Percentiles rank a stretch among this genome's conserved stretches.
phyloP scores from a whole-genome alignment of 2,329 filamentous ascomycete genomes.

The Podosphaera aphanis region DNA sequence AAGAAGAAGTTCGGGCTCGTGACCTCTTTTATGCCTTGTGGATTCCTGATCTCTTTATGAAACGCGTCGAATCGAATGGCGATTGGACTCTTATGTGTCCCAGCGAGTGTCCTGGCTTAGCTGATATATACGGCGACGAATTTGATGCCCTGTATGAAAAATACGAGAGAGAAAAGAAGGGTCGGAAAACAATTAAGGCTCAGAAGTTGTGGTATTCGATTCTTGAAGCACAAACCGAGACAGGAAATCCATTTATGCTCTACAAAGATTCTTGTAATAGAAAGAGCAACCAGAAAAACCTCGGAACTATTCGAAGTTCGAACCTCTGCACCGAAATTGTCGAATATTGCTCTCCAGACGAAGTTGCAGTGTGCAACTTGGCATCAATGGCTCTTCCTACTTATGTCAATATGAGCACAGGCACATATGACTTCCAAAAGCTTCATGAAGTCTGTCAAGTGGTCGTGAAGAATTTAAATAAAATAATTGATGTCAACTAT shows the following conservation, averaged over 20 bases:
- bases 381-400: constrained; percentile 81
- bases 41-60: constrained; percentile 99
- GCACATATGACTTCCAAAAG: constrained; percentile 85
- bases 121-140: constrained; percentile 92
- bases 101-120: constrained; percentile 81
- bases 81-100: constrained; percentile 98
- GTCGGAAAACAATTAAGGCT: constrained; percentile 77
- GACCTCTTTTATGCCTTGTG: constrained; percentile 95
- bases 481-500: constrained; percentile 94
- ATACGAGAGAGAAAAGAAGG: constrained; percentile 73
- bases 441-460: constrained; percentile 85
- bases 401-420: constrained; percentile 67
- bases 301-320: constrained; percentile 93
- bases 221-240: constrained; percentile 94
- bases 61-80: constrained; percentile 88
- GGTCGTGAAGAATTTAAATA: constrained; percentile 87
- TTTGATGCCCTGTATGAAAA: constrained; percentile 85
- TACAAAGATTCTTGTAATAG: constrained; percentile 98
- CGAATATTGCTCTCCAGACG: constrained; percentile 89
- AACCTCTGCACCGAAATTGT: constrained; percentile 98
- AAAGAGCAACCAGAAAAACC: constrained; percentile 99
- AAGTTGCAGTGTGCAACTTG: constrained; percentile 96
- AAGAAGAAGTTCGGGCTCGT: constrained; percentile 90
- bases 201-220: constrained; percentile 99
- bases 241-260: constrained; percentile 96